Base-by-base conservation (phyloP, 768 basidiomycete genomes). In the Leccinum obscurum region DNA sequence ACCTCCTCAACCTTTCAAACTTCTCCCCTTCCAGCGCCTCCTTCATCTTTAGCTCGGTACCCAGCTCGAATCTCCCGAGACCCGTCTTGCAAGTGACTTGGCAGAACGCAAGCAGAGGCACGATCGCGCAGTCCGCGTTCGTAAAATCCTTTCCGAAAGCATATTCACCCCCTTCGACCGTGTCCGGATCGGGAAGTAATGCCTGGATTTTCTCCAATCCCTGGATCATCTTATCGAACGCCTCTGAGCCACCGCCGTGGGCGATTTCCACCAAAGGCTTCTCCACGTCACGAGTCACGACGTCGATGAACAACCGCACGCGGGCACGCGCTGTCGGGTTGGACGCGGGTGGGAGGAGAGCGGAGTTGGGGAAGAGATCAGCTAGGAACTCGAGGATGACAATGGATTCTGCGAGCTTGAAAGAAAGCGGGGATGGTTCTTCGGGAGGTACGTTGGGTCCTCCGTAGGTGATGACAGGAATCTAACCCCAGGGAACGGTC, bases 121-220 rank as follows among this genome's bases (percentile, higher is more conserved):
- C 75, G 32, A 85, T 70, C 1, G 81, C 82, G 22, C 82, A 81
- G 64, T 88, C 88, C 4, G 86, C 87, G 58, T 81, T 81, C 32
- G 80, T 84, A 70, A 79, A 89, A 54, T 81, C 75, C 24, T 75
- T 68, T 3, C 77, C 77, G 13, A 76, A 51, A 2, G 68, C 68
- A 13, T 59, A 69, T 67, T 64, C 83, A 44, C 73, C 82, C 0
- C 62, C 70, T 44, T 82, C 80, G 2, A 80, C 8, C 54, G 24
- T 7, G 8, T 66, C 70, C 85, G 85, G 44, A 85, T 64, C 30
- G 0, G 62, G 55, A 44, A 66, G 62, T 10, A 66, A 30, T 0
- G 8, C 3, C 8, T 67, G 65, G 4, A 65, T 3, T 13, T 59
- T 62, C 8, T 50, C 60, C 39, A 65, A 0, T 3, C 54, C 57